These are phyloP conservation scores for Rhynchosporium secalis DNA, from an alignment of 2,329 filamentous ascomycete genomes.

Conservation along the genomic window DNA sequence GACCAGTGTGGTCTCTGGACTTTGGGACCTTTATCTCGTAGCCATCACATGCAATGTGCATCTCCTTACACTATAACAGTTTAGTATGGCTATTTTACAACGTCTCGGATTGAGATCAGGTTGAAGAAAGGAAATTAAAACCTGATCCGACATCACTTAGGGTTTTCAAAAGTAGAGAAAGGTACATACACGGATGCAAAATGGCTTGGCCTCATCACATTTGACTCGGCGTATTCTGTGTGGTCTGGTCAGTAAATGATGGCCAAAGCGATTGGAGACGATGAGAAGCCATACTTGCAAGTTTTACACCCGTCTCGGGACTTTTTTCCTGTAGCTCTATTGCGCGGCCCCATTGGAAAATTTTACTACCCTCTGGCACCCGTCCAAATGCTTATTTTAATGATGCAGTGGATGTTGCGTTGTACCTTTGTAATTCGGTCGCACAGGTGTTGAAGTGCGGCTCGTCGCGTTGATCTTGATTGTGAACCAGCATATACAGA, in stretches of 20 bases:
- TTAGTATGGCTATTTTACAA: too few species aligned
- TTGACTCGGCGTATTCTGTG: slow-evolving; percentile 12
- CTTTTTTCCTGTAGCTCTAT: background rate
- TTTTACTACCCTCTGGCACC: too few species aligned
- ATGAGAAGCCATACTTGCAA: background rate
- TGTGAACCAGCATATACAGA: background rate
- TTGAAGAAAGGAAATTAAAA: too few species aligned
- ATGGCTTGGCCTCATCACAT: slow-evolving; percentile 11
- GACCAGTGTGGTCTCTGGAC: background rate
- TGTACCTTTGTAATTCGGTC: background rate
- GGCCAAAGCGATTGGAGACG: background rate
- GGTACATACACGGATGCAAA: slow-evolving; percentile 1
- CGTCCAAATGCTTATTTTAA: background rate
- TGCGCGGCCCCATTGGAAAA: background rate
- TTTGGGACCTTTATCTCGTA: background rate
- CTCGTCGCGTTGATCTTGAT: background rate
- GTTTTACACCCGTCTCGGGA: slow-evolving; percentile 2
- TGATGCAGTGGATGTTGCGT: background rate
- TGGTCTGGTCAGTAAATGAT: background rate
- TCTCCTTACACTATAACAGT: background rate
- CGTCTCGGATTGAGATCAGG: too few species aligned
- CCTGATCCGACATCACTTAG: too few species aligned
- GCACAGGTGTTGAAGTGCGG: background rate
- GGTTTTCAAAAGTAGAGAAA: too few species aligned
- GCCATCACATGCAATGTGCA: slow-evolving; percentile 4